Conservation (phyloP, 441 rosid species). For the Eruca vesicaria region DNA sequence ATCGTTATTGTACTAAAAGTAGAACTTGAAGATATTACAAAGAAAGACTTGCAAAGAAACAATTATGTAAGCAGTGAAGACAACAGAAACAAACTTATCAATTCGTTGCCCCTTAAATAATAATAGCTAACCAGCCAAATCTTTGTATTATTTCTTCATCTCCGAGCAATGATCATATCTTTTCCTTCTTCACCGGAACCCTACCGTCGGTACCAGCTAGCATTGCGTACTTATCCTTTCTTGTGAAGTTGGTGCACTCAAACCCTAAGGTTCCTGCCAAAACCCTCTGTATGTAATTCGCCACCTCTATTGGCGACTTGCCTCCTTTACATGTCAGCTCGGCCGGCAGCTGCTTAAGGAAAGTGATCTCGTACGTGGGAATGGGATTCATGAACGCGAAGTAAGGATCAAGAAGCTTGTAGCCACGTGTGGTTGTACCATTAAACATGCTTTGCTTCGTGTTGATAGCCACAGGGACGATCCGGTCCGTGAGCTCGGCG, state of each 20-base stretch:
- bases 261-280: constrained; percentile 82
- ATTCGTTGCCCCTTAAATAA: background rate
- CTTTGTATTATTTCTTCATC: constrained; percentile 16
- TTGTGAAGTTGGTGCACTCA: constrained; percentile 82
- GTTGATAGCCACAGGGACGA: constrained; percentile 90
- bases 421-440: constrained; percentile 83
- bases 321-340: constrained; percentile 83
- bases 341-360: constrained; percentile 72
- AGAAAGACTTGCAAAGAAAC: background rate
- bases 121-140: constrained; percentile 12
- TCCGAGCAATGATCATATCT: constrained; percentile 18
- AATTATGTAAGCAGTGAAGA: constrained; percentile 2
- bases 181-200: constrained; percentile 61
- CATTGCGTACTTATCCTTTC: constrained; percentile 84
- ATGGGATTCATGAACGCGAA: constrained; percentile 91
- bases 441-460: constrained; percentile 71
- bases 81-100: constrained; percentile 17
- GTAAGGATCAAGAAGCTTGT: constrained; percentile 84
- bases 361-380: constrained; percentile 87
- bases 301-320: constrained; percentile 90
- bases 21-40: constrained; percentile 1
- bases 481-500: constrained; percentile 87
- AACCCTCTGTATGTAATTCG: constrained; percentile 88
- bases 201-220: constrained; percentile 94
- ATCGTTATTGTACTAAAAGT: constrained; percentile 22